Base-by-base conservation (phyloP, 2,329 filamentous ascomycete genomes). In the Apiospora pterosperma region DNA sequence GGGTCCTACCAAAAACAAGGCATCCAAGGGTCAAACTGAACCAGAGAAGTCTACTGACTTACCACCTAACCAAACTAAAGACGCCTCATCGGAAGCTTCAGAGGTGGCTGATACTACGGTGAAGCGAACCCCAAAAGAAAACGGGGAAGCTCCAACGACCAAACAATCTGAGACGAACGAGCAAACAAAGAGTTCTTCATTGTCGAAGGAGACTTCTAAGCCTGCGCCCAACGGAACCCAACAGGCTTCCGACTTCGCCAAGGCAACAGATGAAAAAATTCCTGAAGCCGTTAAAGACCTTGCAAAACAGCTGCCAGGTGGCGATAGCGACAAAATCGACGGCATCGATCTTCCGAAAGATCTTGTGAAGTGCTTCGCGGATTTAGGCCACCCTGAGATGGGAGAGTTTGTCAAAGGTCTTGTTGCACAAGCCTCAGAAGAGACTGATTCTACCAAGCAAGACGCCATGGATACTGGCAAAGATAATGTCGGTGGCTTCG, bases 301-400 rank as follows among this genome's bases (percentile, higher is more conserved):
- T 5, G 48, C 48, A 28, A 55, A 55, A 19, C 28, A 34, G 28
- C 28, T 55, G 7, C 16, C 28, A 34, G 48, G 48, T 25, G 58
- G 34, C n/a, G 58, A 60, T 36, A 19, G 21, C 12, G 58, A 60
- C 58, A 25, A 39, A 7, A 38, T 39, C 36, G 36, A 60, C 58
- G 58, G 16, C 4, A 14, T 60, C 14, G 34, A 60, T 16, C 28
- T 4, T 1, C 48, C 58, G 10, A 25, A 60, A 21, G 69, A 72
- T 44, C 62, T 74, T 55, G 72, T 71, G 38, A 68, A 70, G 64
- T 74, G 70, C 62, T 74, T 76, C 31, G 44, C 62, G 52, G 72
- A 75, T 11, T 65, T 70, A 14, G 74, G 71, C 2, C 68, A 71
- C 36, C 66, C 66, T 7, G 75, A 75, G 65, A 75, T 76, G 73